phyloP scores from a whole-genome alignment of 495 filamentous ascomycete genomes.

The Aspergillus sclerotioniger region DNA sequence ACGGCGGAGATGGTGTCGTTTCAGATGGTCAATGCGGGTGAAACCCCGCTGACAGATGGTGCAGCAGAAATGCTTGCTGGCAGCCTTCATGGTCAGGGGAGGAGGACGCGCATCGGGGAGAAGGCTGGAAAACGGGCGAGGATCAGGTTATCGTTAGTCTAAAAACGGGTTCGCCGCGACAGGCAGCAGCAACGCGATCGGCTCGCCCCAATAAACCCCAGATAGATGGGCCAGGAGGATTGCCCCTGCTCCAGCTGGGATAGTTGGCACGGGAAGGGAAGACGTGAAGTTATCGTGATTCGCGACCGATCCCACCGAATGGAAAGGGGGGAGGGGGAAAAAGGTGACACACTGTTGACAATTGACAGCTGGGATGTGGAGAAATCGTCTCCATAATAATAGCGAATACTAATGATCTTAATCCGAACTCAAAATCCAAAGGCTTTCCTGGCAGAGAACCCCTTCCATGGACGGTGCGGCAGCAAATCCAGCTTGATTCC shows the following conservation, averaged over 20 bases:
- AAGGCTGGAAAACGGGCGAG: slow-evolving; percentile 18
- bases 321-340: background rate
- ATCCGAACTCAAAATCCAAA: too few relatives aligned
- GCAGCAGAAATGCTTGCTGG: slow-evolving; percentile 47
- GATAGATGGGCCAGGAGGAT: too few relatives aligned
- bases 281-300: background rate
- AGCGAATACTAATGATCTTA: too few relatives aligned
- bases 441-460: too few relatives aligned
- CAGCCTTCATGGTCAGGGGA: slow-evolving; percentile 35
- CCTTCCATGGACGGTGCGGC: too few relatives aligned
- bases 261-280: background rate
- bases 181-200: background rate
- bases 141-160: slow-evolving; percentile 13
- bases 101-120: slow-evolving; percentile 36
- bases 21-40: slow-evolving; percentile 50
- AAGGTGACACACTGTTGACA: background rate
- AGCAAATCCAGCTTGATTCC: too few relatives aligned
- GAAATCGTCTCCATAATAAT: background rate
- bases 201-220: too few relatives aligned
- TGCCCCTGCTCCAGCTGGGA: background rate
- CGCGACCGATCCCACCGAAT: background rate
- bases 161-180: background rate
- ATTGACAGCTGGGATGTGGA: background rate
- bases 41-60: slow-evolving; percentile 47
- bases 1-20: slow-evolving; percentile 48